phyloP scores from a whole-genome alignment of 78 protist genomes.

The Dictyostelium citrinum region DNA sequence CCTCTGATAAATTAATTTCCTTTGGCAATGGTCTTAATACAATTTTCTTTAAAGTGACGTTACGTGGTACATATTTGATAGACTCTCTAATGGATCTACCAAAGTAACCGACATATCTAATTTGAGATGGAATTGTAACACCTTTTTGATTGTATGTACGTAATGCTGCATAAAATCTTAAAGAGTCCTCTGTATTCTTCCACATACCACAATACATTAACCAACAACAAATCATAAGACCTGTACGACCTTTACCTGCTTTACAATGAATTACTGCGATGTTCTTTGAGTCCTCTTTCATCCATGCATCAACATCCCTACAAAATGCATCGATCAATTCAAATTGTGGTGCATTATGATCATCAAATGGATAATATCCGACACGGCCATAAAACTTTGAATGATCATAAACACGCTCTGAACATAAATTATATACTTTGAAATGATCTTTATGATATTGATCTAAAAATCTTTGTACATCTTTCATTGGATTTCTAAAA shows the following conservation, averaged over 20 bases:
- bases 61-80: background rate
- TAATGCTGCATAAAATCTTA: constrained; percentile 77
- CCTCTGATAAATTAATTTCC: constrained; percentile 26
- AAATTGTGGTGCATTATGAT: constrained; percentile 89
- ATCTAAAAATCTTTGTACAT: constrained; percentile 79
- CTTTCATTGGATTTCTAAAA: constrained; percentile 80
- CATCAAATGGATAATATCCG: constrained; percentile 85
- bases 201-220: constrained; percentile 61
- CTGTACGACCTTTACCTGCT: constrained; percentile 86
- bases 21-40: constrained; percentile 59
- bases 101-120: constrained; percentile 84
- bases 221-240: constrained; percentile 82
- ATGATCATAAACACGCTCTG: constrained; percentile 88
- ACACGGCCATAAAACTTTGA: constrained; percentile 81
- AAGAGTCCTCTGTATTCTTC: constrained; percentile 72
- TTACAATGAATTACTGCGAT: constrained; percentile 82
- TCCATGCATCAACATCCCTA: constrained; percentile 77
- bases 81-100: constrained; percentile 23
- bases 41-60: background rate
- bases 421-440: constrained; percentile 89
- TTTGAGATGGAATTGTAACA: constrained; percentile 91
- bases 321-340: constrained; percentile 75
- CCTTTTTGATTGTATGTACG: constrained; percentile 87
- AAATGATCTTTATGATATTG: constrained; percentile 78
- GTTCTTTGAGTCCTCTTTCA: constrained; percentile 68